These are phyloP conservation scores for Camillea tinctor DNA, from an alignment of 2,329 filamentous ascomycete genomes.

Conservation along the genomic window DNA sequence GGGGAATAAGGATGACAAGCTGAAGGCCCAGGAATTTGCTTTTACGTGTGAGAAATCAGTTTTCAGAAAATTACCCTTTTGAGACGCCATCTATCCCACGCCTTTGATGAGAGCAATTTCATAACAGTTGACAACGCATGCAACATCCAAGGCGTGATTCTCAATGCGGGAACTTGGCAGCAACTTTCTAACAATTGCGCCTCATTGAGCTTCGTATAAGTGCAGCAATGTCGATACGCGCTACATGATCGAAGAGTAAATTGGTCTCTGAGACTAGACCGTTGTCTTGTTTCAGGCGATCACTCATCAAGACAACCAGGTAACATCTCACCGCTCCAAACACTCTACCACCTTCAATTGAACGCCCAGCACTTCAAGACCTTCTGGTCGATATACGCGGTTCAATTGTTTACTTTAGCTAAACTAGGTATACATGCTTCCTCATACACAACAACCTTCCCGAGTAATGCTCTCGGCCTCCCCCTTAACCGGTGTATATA, in stretches of 20 bases:
- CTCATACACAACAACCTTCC: background rate
- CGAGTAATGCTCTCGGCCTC: background rate
- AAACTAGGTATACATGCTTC: background rate
- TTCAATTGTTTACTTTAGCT: background rate
- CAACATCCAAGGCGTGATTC: background rate
- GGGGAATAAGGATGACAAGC: background rate
- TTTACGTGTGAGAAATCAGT: background rate
- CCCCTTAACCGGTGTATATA: background rate
- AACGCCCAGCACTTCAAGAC: background rate
- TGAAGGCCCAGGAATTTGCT: background rate
- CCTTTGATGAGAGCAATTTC: background rate
- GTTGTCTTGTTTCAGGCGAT: background rate
- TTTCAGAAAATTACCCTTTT: too few species aligned
- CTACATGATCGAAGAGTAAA: background rate
- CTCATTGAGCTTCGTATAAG: background rate
- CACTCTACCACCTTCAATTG: background rate
- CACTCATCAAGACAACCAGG: background rate
- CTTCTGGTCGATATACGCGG: background rate
- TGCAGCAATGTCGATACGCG: background rate
- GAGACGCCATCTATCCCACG: background rate
- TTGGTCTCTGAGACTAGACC: background rate
- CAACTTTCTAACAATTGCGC: background rate
- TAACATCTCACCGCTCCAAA: background rate
- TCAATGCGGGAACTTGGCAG: background rate
- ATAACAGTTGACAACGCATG: background rate